Evolutionary conservation across 2,329 filamentous ascomycete genomes (phyloP).

Genomic region (Paracoccidioides brasiliensis): DNA sequence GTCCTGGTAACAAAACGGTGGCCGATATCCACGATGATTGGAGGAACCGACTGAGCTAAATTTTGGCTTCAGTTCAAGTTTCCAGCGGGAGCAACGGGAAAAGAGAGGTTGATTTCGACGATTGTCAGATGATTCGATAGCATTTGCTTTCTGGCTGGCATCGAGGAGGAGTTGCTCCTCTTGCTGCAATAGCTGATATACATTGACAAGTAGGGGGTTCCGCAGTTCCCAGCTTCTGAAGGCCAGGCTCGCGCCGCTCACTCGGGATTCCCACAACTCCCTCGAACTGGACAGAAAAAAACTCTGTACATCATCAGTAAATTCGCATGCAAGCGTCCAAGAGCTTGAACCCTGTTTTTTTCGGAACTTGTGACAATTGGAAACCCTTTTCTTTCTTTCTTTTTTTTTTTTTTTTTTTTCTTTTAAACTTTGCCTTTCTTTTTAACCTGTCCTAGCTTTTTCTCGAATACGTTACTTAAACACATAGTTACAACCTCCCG

Average conservation of each 20-base stretch:
- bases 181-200: neutral
- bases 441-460: neutral
- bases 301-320: neutral
- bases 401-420: too few species aligned
- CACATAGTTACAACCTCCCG: too few species aligned
- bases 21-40: neutral
- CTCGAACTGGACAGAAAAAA: neutral
- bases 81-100: neutral
- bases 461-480: too few species aligned
- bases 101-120: neutral
- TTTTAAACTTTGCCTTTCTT: too few species aligned
- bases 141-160: too few species aligned
- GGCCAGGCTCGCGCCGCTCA: too few species aligned
- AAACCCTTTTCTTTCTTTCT: too few species aligned
- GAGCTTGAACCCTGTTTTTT: neutral
- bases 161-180: too few species aligned
- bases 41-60: neutral
- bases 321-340: neutral
- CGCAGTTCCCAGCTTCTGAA: too few species aligned
- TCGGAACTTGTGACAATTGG: neutral
- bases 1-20: neutral
- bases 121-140: conserved; percentile 1
- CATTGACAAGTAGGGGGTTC: too few species aligned
- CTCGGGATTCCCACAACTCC: too few species aligned
- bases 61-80: neutral